Conservation (phyloP, 1,139 yeast species). For the Suhomyces choctaworum region DNA sequence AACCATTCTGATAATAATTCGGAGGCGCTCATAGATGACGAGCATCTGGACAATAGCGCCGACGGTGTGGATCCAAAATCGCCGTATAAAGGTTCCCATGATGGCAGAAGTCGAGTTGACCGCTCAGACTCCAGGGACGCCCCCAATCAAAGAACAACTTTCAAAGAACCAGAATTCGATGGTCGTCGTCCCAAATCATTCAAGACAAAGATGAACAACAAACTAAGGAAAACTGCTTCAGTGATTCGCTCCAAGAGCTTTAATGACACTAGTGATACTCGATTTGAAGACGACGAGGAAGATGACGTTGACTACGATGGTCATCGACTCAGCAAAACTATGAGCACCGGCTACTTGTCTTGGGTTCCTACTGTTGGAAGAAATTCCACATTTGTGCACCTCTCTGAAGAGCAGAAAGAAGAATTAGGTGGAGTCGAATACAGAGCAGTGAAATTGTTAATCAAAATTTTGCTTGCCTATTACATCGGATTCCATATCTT, state of each 20-base stretch:
- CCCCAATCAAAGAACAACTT: slow-evolving; percentile 4
- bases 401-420: slow-evolving; percentile 82
- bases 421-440: slow-evolving; percentile 98
- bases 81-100: slow-evolving; percentile 6
- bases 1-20: slow-evolving; percentile 1
- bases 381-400: slow-evolving; percentile 84
- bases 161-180: slow-evolving; percentile 47
- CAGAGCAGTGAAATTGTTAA: slow-evolving; percentile 76
- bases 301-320: slow-evolving; percentile 15
- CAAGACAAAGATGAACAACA: slow-evolving; percentile 13
- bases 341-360: slow-evolving; percentile 70
- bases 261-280: slow-evolving; percentile 15
- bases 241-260: slow-evolving; percentile 7
- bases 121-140: slow-evolving; percentile 9
- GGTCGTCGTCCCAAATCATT: slow-evolving; percentile 10
- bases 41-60: slow-evolving; percentile 17
- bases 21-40: slow-evolving; percentile 16
- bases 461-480: slow-evolving; percentile 63
- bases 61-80: slow-evolving; percentile 17
- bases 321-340: slow-evolving; percentile 21
- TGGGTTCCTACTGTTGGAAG: slow-evolving; percentile 95
- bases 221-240: slow-evolving; percentile 9
- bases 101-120: slow-evolving; percentile 39
- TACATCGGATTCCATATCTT: slow-evolving; percentile 75
- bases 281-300: slow-evolving; percentile 20